These are phyloP conservation scores for Spathaspora arborariae DNA, from an alignment of 805 yeast species.

Conservation along the genomic window DNA sequence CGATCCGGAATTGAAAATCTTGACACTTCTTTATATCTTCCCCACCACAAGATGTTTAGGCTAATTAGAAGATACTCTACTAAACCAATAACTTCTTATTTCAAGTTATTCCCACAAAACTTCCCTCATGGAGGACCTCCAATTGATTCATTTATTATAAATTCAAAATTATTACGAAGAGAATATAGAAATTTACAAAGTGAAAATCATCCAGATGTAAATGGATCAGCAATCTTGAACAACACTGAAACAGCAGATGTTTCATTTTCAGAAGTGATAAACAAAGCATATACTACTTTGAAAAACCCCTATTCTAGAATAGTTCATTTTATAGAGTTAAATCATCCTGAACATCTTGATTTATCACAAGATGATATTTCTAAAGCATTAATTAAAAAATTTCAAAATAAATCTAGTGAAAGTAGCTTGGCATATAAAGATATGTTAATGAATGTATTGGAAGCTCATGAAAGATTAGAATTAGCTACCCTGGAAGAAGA, in stretches of 20 bases:
- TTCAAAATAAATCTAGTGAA: constrained; percentile 28
- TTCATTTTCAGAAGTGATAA: constrained; percentile 51
- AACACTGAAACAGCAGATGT: constrained; percentile 15
- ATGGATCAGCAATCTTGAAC: constrained; percentile 20
- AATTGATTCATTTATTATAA: constrained; percentile 52
- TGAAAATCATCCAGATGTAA: constrained; percentile 75
- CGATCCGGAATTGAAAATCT: not conserved
- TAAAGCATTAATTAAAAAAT: constrained; percentile 40
- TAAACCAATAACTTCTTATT: constrained; percentile 32
- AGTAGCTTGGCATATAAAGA: constrained; percentile 42
- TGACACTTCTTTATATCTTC: not conserved
- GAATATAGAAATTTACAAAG: constrained; percentile 77
- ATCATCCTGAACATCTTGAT: constrained; percentile 43
- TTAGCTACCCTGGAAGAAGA: constrained; percentile 59
- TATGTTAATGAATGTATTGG: constrained; percentile 72
- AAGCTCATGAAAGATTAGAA: constrained; percentile 79
- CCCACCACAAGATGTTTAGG: not conserved
- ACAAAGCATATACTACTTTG: constrained; percentile 73
- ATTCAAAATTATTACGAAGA: constrained; percentile 53
- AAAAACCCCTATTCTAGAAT: constrained; percentile 63
- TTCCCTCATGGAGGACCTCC: constrained; percentile 68
- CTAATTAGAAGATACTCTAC: constrained; percentile 3
- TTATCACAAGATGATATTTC: constrained; percentile 55
- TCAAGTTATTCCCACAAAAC: constrained; percentile 69
- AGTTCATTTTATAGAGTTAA: constrained; percentile 31